Evolutionary conservation across 805 yeast species (phyloP).

Genomic region (Zygosaccharomyces siamensis): DNA sequence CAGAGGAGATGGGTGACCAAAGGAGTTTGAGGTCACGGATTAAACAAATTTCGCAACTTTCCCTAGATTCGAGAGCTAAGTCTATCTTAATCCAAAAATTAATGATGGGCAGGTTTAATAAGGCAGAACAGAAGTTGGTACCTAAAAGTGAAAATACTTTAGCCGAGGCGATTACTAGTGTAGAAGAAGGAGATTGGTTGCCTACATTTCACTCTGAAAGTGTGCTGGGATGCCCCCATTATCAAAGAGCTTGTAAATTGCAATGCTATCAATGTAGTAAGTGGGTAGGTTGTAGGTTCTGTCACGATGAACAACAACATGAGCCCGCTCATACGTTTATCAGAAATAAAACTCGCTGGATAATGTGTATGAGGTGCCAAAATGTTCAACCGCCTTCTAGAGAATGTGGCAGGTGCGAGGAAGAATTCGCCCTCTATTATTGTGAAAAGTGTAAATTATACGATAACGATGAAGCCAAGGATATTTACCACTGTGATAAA

Average conservation of each 20-base stretch:
- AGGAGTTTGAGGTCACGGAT: conserved; percentile 15
- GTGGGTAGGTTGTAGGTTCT: conserved; percentile 80
- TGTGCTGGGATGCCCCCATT: conserved; percentile 74
- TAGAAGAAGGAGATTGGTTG: conserved; percentile 44
- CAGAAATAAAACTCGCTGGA: conserved; percentile 56
- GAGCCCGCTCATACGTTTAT: conserved; percentile 47
- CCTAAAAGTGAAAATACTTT: conserved; percentile 19
- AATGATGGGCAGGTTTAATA: conserved; percentile 65
- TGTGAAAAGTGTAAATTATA: conserved; percentile 75
- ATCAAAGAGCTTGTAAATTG: conserved; percentile 74
- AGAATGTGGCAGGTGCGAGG: conserved; percentile 64
- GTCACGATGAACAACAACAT: conserved; percentile 63
- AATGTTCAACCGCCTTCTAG: conserved; percentile 70
- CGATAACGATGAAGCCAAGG: conserved; percentile 74
- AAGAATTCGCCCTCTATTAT: conserved; percentile 66
- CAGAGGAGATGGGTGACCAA: conserved; percentile 16
- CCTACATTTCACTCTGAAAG: conserved; percentile 48
- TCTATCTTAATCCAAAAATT: conserved; percentile 48
- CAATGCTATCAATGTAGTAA: conserved; percentile 70
- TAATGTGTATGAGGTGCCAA: conserved; percentile 77
- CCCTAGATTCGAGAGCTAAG: conserved; percentile 14
- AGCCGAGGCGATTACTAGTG: conserved; percentile 26
- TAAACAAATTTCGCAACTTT: conserved; percentile 15
- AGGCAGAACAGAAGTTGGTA: conserved; percentile 36
- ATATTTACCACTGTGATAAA: conserved; percentile 85